A percentile compares a stretch with the other conserved stretches of the same genome.
Evolutionary conservation across 2,329 filamentous ascomycete genomes (phyloP).

Genomic region (Fusarium nodosum): DNA sequence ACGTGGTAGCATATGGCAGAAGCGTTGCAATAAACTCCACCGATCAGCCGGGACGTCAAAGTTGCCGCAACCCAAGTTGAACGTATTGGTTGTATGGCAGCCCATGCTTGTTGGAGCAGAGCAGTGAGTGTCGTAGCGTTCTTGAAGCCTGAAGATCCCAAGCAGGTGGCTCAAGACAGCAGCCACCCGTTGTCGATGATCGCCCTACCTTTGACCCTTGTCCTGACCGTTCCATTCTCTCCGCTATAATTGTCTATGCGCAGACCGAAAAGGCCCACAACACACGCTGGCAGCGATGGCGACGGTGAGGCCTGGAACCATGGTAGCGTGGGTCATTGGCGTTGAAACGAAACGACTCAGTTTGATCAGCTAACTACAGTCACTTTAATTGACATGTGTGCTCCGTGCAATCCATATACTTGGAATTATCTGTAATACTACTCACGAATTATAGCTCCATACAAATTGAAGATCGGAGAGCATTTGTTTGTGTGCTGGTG

Average conservation of each 20-base stretch:
- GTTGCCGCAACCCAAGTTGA: constrained; percentile 4
- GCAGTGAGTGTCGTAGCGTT: neutral
- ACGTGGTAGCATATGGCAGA: constrained; percentile 13
- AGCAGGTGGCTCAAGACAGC: constrained; percentile 46
- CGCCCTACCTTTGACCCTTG: constrained; percentile 46
- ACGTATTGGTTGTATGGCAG: neutral
- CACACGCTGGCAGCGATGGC: constrained; percentile 41
- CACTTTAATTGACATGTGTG: constrained; percentile 9
- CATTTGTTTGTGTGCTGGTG: neutral
- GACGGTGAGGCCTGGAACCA: constrained; percentile 45
- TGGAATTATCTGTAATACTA: neutral
- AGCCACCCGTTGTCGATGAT: constrained; percentile 52
- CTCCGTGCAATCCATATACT: constrained; percentile 1
- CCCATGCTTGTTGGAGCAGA: constrained; percentile 24
- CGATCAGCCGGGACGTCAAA: constrained; percentile 35
- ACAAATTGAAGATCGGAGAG: neutral
- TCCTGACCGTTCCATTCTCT: constrained; percentile 27
- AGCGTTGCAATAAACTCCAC: constrained; percentile 32
- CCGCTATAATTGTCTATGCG: constrained; percentile 35
- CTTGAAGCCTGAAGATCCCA: constrained; percentile 43
- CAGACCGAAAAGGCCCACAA: constrained; percentile 29
- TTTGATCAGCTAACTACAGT: constrained; percentile 6
- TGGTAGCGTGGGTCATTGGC: constrained; percentile 16
- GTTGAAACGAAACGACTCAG: constrained; percentile 29
- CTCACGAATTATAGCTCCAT: neutral